Evolutionary conservation across 352 stramenopile genomes (phyloP), one percentile per base, ranked within the genome.

Genomic region (Pythium myriotylum): DNA sequence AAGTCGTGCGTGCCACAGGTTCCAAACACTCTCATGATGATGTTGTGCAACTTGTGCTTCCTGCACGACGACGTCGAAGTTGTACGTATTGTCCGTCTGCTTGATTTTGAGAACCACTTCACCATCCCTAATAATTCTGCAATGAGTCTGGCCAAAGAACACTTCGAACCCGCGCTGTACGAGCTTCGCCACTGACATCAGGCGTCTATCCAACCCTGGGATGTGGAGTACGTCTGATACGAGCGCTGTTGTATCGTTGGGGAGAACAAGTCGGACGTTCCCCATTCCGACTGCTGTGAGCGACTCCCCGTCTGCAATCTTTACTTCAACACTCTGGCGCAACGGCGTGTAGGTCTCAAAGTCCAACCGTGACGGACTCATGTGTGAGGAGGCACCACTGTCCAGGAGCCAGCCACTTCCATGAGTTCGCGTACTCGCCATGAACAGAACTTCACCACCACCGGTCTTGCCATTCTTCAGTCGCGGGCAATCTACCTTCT

Each of bases 1-100:
- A n/a, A 63, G 39, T 22, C 41, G 51, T 12, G 61, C 52, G 54
- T 68, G 61, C 51, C 39, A 64, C 6, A 41, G 12, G 4, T 50
- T 20, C 20, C 16, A 50, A 23, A 40, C 9, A n/a, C 23, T 10
- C 29, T 29, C n/a, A n/a, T n/a, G n/a, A n/a, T n/a, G n/a, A n/a
- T n/a, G n/a, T n/a, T n/a, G n/a, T n/a, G n/a, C n/a, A n/a, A n/a
- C n/a, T 10, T 35, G 29, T 24, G 22, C 19, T 56, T 58, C 40
- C 26, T 48, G 19, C 4, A 4, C 12, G 16, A 27, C 41, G 5
- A 26, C 10, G 3, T 27, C 17, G 16, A 48, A 27, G 5, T 5
- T 5, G 29, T 48, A 48, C 16, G 7, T 24, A 19, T 48, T 48
- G 10, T 35, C 29, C 5, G 29, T 35, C 10, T 35, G 29, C 5